Evolutionary conservation across 2,329 filamentous ascomycete genomes (phyloP), one percentile per base, ranked within the genome.

Genomic region (Fusarium veterinarium): DNA sequence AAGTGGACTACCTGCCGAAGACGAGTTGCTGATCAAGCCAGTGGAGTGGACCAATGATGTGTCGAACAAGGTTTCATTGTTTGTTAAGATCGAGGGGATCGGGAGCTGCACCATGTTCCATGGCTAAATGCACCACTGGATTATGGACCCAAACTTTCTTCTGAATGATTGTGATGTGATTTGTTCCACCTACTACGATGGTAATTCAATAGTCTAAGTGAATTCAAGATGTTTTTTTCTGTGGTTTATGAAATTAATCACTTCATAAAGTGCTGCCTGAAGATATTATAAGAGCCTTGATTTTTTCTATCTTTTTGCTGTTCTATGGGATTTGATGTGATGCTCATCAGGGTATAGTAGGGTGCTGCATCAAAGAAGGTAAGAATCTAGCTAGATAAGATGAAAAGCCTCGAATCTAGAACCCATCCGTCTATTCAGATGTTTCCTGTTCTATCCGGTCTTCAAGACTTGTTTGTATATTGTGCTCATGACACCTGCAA

Each of bases 301-400:
- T 55, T 61, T 64, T 30, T 49, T 60, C 42, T 69, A 65, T 76
- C 58, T 73, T 70, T 64, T 33, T 60, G 60, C 63, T 68, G 42
- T 70, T 66, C 63, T 69, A 71, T 58, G 38, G 46, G 37, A 19
- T 60, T 53, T 76, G 77, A 79, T 78, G 75, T 75, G 75, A 78
- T 78, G 75, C 73, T 73, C 78, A 79, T 77, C 76, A 72, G 72
- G 77, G 78, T 79, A 79, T 79, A 79, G 66, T 71, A 71, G 38
- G 71, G 56, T 46, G 52, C 23, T 68, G 72, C 77, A 78, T 76
- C 76, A 75, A 55, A 31, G 44, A 53, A 56, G 38, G 49, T 44
- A 51, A 55, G 59, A 69, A 71, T 45, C 53, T 64, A 67, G 60
- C 65, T 60, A 64, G 51, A 69, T 38, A 72, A 67, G 63, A 67